phyloP scores from a whole-genome alignment of 768 basidiomycete species.

The Rhodotorula babjevae region DNA sequence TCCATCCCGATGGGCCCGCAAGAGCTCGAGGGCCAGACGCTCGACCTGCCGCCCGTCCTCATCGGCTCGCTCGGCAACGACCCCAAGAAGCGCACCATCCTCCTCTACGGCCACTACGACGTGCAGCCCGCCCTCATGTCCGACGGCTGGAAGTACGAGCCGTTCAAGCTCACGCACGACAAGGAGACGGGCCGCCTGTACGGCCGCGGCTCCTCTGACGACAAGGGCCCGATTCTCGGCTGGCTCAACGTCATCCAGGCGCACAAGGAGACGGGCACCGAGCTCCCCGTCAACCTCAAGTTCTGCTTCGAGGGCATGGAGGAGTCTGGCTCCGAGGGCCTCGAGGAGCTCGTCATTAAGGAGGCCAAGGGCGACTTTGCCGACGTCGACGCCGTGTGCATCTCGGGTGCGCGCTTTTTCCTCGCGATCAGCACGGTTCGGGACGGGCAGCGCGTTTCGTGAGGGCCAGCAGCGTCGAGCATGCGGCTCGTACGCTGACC shows the following conservation, averaged over 20 bases:
- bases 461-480: no score
- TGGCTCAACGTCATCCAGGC: conserved; percentile 62
- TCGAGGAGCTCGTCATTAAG: conserved; percentile 74
- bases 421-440: no score
- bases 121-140: conserved; percentile 70
- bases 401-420: conserved; percentile 44
- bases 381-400: conserved; percentile 87
- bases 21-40: conserved; percentile 62
- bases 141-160: conserved; percentile 85
- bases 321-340: conserved; percentile 74
- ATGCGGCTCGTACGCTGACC: neutral
- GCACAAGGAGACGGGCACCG: conserved; percentile 60
- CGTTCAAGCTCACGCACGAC: conserved; percentile 65
- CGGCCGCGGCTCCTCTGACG: conserved; percentile 82
- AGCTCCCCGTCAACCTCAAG: conserved; percentile 80
- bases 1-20: conserved; percentile 74
- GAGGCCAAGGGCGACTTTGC: conserved; percentile 78
- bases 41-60: conserved; percentile 75
- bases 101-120: conserved; percentile 84
- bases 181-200: conserved; percentile 60
- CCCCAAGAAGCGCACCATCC: conserved; percentile 83
- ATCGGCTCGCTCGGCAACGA: conserved; percentile 77
- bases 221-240: conserved; percentile 57
- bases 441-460: no score
- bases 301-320: conserved; percentile 97